Base-by-base conservation (phyloP, 1,139 yeast genomes). In the Zygoascus meyerae region DNA sequence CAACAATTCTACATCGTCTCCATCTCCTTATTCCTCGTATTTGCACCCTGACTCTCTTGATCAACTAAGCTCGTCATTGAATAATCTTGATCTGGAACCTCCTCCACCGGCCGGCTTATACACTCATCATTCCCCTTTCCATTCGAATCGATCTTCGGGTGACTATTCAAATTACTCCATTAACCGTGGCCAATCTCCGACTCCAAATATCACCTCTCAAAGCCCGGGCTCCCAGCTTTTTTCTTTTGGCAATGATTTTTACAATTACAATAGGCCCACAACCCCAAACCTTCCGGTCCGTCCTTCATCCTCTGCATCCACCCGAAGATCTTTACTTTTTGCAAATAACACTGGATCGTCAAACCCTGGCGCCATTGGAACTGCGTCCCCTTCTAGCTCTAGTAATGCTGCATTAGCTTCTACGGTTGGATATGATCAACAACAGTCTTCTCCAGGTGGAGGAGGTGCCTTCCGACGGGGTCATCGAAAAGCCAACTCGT, bases 401-500 rank as follows among this genome's bases (percentile, higher is more conserved):
- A 39, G 34, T 28, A 18, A 31, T 35, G 32, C n/a, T 39, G 48
- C 47, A 8, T 36, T 21, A 21, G 26, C 26, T 15, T 30, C 37
- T 21, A 15, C 29, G 9, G 33, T 30, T 47, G 16, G 40, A 37
- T 34, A 40, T 45, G 34, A 48, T 42, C 9, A 34, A 42, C 28
- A 47, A 45, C 38, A 47, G 11, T 21, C 43, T 30, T 14, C 40
- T 31, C 50, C 55, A 10, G 7, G 26, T 21, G 26, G 26, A 21
- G 26, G 26, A 21, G n/a, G n/a, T n/a, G 26, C 26, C 4, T 59
- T 58, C 38, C 50, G 60, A 26, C 49, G 58, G 2, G 56, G 61
- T 2, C 65, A 61, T 42, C 50, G 63, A 16, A 60, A 61, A 49
- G 62, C 64, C 1, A 56, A 61, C 5, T 56, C 61, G 15, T 38